Base-by-base conservation (phyloP, 2,329 filamentous ascomycete genomes). In the Fusarium phyllophilum region DNA sequence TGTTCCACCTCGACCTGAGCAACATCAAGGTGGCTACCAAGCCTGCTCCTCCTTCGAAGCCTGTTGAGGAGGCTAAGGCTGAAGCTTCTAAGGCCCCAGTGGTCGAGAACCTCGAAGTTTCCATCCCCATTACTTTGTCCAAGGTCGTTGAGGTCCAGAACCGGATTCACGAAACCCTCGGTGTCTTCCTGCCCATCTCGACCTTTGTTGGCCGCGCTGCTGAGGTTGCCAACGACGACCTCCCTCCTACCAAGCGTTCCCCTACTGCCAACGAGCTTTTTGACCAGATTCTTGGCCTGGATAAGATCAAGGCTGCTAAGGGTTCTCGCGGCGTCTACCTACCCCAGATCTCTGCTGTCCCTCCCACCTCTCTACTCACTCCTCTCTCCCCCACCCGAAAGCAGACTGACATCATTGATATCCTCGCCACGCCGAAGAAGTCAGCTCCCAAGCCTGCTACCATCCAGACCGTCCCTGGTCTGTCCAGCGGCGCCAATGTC, bases 201-300 rank as follows among this genome's bases (percentile, higher is more conserved):
- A 94, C 93, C 18, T 97, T 98, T 84, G 90, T 99, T 80, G 89
- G 91, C 62, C 92, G 95, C 61, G 96, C 96, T 45, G 89, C 93
- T 45, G 92, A 96, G 78, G 84, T 97, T 33, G 96, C 96, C 68
- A 98, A 98, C 83, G 92, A 96, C 72, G 90, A 93, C 51, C 89
- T 98, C 13, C 96, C 96, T 34, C 89, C 91, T 10, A 87, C 90
- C 68, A 85, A 86, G 69, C 87, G 89, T 51, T 70, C 77, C 48
- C 92, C 92, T 20, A 91, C 93, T 2, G 86, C 92, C 41, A 90
- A 95, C 79, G 94, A 97, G 81, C 89, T 99, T 18, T 98, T 98
- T 84, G 91, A 98, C 80, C 91, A 96, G 78, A 87, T 98, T 20
- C 88, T 99, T 13, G 96, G 95, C 15, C 85, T 95, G 26, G 84